Evolutionary conservation across 805 yeast species (phyloP).

Genomic region (Candida easanensis): DNA sequence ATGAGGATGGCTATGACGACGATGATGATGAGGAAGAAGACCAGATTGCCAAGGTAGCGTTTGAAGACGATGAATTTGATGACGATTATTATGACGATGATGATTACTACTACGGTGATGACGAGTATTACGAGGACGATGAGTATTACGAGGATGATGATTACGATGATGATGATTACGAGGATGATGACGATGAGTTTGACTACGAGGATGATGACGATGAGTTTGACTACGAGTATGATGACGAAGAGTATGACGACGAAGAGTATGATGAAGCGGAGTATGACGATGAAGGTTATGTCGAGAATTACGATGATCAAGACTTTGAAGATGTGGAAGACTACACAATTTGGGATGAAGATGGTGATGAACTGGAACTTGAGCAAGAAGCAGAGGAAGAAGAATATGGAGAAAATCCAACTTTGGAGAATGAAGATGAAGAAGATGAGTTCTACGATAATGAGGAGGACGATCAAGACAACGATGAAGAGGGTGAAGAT

Average conservation of each 20-base stretch:
- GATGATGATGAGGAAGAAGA: conserved; percentile 27
- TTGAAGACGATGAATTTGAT: conserved; percentile 1
- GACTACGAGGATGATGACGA: conserved; percentile 4
- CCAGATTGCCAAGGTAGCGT: conserved; percentile 15
- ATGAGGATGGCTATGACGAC: conserved; percentile 26
- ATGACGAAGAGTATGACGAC: conserved; percentile 11
- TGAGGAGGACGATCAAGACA: not conserved
- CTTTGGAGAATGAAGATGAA: not conserved
- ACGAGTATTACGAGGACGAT: conserved; percentile 15
- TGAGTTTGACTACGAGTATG: conserved; percentile 9
- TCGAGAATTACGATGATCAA: conserved; percentile 18
- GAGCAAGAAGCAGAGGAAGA: not conserved
- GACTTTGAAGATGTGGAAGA: conserved; percentile 5
- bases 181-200: conserved; percentile 9
- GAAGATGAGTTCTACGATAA: not conserved
- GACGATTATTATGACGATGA: conserved; percentile 6
- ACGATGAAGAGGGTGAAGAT: not conserved
- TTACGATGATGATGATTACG: conserved; percentile 6
- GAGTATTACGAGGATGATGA: conserved; percentile 18
- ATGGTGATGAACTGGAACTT: not conserved
- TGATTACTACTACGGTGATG: conserved; percentile 4
- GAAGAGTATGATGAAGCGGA: conserved; percentile 25
- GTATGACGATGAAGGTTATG: conserved; percentile 5
- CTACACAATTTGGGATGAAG: not conserved
- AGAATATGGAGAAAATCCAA: too few species aligned